A percentile compares a stretch with the other conserved stretches of the same genome.
Evolutionary conservation across 331 rosid genomes (phyloP).

Genomic region (Cydonia oblonga): DNA sequence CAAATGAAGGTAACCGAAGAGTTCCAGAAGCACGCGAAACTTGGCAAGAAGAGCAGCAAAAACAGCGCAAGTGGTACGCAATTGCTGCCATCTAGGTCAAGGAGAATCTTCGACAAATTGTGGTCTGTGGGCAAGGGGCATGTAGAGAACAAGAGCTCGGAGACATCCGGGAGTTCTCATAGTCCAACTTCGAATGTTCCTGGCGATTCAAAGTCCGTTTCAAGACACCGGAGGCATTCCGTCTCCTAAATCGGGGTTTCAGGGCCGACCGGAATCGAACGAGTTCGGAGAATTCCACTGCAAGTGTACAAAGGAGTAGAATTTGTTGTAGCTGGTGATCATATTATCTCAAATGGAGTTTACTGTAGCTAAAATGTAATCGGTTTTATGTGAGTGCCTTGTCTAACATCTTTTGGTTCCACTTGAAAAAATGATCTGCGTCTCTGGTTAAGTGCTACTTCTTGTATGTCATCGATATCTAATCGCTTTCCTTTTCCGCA

Average conservation of each 20-base stretch:
- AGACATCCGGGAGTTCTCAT: constrained; percentile 89
- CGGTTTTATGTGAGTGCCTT: background rate
- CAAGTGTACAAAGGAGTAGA: constrained; percentile 58
- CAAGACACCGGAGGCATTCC: constrained; percentile 92
- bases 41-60: constrained; percentile 64
- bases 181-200: constrained; percentile 70
- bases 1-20: constrained; percentile 49
- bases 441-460: background rate
- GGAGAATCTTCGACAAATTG: constrained; percentile 77
- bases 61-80: constrained; percentile 74
- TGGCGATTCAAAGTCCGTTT: constrained; percentile 61
- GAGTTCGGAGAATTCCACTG: constrained; percentile 12
- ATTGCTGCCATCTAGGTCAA: constrained; percentile 70
- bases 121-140: constrained; percentile 71
- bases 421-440: background rate
- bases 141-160: constrained; percentile 69
- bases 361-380: constrained; percentile 4
- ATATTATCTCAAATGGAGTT: background rate
- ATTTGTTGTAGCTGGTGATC: constrained; percentile 20
- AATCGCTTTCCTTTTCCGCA: no score
- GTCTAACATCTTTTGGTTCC: background rate
- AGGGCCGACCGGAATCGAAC: background rate
- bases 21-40: constrained; percentile 26
- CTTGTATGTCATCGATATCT: background rate
- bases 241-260: constrained; percentile 36